phyloP scores from a whole-genome alignment of 2,329 filamentous ascomycete genomes.

The Diaporthe sp. region DNA sequence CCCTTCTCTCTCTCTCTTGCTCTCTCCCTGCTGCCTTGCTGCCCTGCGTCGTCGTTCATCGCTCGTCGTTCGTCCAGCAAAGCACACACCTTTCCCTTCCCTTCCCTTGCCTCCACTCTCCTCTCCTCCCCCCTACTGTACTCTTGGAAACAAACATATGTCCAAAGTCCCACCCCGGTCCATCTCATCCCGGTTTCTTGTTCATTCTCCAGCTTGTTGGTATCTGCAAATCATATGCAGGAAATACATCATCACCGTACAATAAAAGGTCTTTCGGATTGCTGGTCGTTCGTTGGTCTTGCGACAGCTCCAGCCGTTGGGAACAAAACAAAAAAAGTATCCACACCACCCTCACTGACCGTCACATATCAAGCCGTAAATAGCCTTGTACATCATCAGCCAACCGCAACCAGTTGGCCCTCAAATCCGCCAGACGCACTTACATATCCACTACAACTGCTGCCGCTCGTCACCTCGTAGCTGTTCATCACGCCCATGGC shows the following conservation, averaged over 20 bases:
- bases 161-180: not conserved
- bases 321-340: slow-evolving; percentile 8
- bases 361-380: slow-evolving; percentile 30
- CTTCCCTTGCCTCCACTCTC: not conserved
- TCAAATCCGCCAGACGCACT: slow-evolving; percentile 1
- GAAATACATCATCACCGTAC: slow-evolving; percentile 42
- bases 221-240: slow-evolving; percentile 40
- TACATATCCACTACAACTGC: slow-evolving; percentile 15
- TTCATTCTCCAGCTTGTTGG: slow-evolving; percentile 34
- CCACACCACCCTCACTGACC: slow-evolving; percentile 20
- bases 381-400: slow-evolving; percentile 30
- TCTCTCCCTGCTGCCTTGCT: slow-evolving; percentile 12
- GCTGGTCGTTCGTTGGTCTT: slow-evolving; percentile 22
- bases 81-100: not conserved
- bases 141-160: slow-evolving; percentile 5
- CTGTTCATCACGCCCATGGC: not conserved
- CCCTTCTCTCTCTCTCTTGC: not conserved
- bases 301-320: not conserved
- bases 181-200: not conserved
- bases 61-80: not conserved
- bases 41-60: slow-evolving; percentile 13
- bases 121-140: not conserved
- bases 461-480: not conserved
- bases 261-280: slow-evolving; percentile 4
- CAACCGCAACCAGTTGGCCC: not conserved